Evolutionary conservation across 441 rosid genomes (phyloP), one percentile per base, ranked within the genome.

Genomic region (Populus hybrid): DNA sequence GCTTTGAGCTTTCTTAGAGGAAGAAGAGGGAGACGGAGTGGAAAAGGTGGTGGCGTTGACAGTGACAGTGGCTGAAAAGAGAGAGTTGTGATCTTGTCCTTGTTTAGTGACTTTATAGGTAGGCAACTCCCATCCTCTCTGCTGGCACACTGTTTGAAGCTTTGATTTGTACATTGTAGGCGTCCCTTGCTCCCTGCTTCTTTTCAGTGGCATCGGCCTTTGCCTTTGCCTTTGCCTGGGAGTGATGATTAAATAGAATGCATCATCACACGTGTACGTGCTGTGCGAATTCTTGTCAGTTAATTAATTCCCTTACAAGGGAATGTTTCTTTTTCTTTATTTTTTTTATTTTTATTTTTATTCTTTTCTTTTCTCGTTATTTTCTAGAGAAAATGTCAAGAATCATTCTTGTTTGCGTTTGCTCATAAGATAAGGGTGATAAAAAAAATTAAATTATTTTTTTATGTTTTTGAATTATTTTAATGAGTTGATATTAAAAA

Each of bases 131-230:
- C 91, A 88, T 18, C 23, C 32, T 11, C 65, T 75, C 69, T 61
- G 79, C 6, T 87, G 91, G 68, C 93, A 91, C 3, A 88, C 77
- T 81, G 83, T 88, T n/a, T 91, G 92, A 11, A 89, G 81, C 80
- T 64, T 83, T 38, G 91, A 50, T 71, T 89, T 87, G 79, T 72
- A 81, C 94, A 90, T 90, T 66, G 59, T 0, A 2, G 92, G 89
- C 59, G 86, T 59, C 10, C 2, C 7, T 89, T 90, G 87, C 12
- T 21, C 28, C 8, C 69, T 63, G 9, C 36, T 61, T 10, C 16
- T 18, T 0, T 61, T 21, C n/a, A 6, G 1, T 18, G 14, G 2
- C n/a, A 12, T 0, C 9, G 9, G 11, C 6, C 4, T 3, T 3
- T 23, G 7, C 9, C 30, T 9, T 1, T 64, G 26, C 69, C 72